Evolutionary conservation across 2,329 filamentous ascomycete species (phyloP), one percentile per base, ranked within the genome.

Genomic region (Beauveria sp.): DNA sequence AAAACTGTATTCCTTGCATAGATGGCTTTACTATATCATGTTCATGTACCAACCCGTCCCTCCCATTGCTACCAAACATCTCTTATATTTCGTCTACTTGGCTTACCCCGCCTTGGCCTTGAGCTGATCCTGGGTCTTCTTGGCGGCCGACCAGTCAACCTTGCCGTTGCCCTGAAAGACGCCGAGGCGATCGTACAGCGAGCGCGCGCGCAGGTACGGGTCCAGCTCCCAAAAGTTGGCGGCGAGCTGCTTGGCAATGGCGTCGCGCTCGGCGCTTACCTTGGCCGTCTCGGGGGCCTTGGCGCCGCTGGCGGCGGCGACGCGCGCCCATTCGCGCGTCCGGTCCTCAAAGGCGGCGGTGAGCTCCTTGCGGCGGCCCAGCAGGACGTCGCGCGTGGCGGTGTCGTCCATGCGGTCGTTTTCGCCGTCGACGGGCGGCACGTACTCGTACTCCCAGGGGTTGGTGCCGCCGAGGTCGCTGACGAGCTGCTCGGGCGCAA

Each of bases 221-320:
- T 97, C 92, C 54, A 96, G 71, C 34, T 81, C 79, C 92, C 92
- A 97, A 76, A 96, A 96, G 68, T 90, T 89, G 50, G 80, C 78
- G 61, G 82, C 78, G 67, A 96, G 70, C 62, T 81, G 75, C 53
- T 79, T 78, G 3, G 88, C 86, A 20, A 92, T 68, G 1, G 75
- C 74, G 43, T 82, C 77, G 61, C 90, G 78, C 71, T 83, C 81
- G 58, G 76, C 73, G 68, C 83, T 81, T 34, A 82, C 70, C 4
- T 76, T 71, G 26, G 73, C 72, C 53, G 74, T 74, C 65, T 81
- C 50, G n/a, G 62, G 74, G 65, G 80, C 62, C 65, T 81, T 53
- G n/a, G 62, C 74, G 65, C 81, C 62, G 16, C 34, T 38, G 62
- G 6, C 74, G 52, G 74, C 60, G 65, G 80, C 62, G 14, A 45